phyloP scores from a whole-genome alignment of 2,329 filamentous ascomycete species.

The Cordyceps sp. region DNA sequence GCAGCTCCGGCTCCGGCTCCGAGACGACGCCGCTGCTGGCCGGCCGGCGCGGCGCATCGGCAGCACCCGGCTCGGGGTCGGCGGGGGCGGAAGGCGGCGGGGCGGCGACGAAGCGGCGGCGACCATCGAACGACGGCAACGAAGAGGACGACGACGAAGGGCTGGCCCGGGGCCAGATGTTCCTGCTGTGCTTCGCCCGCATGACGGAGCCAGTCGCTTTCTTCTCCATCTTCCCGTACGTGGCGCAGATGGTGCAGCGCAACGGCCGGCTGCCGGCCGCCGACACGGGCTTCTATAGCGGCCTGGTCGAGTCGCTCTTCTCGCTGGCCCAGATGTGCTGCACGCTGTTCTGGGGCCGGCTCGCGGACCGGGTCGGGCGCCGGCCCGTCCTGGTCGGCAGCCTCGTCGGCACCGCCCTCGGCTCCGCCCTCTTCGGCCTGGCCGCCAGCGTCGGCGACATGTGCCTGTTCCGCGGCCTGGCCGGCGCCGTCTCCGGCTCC shows the following conservation, averaged over 20 bases:
- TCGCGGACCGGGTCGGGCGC: conserved; percentile 47
- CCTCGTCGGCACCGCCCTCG: conserved; percentile 43
- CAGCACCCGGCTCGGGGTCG: no score
- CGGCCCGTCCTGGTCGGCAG: conserved; percentile 57
- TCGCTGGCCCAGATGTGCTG: conserved; percentile 60
- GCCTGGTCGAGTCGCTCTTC: conserved; percentile 60
- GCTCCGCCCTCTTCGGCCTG: conserved; percentile 51
- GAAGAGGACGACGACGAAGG: no score
- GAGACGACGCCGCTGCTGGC: no score
- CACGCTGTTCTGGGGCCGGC: conserved; percentile 56
- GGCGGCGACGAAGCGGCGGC: no score
- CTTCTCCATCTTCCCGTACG: conserved; percentile 68
- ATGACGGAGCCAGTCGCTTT: conserved; percentile 66
- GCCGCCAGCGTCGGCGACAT: conserved; percentile 54
- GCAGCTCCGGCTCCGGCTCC: no score
- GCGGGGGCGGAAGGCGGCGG: no score
- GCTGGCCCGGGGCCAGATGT: no score
- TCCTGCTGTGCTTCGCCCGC: conserved; percentile 57
- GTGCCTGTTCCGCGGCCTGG: conserved; percentile 53
- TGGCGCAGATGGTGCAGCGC: conserved; percentile 59
- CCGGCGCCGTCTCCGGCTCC: conserved; percentile 58
- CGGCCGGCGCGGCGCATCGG: no score
- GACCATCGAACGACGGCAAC: no score
- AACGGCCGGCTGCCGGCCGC: conserved; percentile 42
- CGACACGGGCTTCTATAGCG: conserved; percentile 69